Evolutionary conservation across 768 basidiomycete species (phyloP).

Genomic region (Boletus pseudo-olivaceus): DNA sequence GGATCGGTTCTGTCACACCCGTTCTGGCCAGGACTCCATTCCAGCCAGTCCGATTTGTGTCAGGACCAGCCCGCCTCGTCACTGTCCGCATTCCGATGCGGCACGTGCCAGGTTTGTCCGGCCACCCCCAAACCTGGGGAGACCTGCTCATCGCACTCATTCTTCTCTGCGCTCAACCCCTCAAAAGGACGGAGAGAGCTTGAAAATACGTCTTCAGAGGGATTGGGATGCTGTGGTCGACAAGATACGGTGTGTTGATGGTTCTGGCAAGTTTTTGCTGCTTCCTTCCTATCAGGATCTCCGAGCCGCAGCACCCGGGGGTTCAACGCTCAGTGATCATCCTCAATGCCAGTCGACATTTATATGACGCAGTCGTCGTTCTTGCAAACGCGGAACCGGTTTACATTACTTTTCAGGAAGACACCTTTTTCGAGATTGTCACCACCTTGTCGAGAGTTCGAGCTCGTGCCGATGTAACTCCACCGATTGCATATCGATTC

Average conservation of each 20-base stretch:
- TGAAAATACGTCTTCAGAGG: conserved; percentile 11
- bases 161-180: too few species aligned
- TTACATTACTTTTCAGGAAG: conserved; percentile 9
- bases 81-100: too few species aligned
- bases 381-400: conserved; percentile 8
- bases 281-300: conserved; percentile 21
- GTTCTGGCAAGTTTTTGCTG: conserved; percentile 21
- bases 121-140: too few species aligned
- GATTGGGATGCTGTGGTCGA: conserved; percentile 26
- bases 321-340: conserved; percentile 36
- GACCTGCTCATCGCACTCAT: too few species aligned
- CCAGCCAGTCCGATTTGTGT: too few species aligned
- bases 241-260: conserved; percentile 25
- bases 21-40: too few species aligned
- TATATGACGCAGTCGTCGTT: conserved; percentile 20
- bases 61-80: too few species aligned
- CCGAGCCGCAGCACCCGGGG: conserved; percentile 15
- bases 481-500: not conserved
- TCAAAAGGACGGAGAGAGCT: too few species aligned
- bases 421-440: conserved; percentile 3
- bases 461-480: not conserved
- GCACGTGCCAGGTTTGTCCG: too few species aligned
- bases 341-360: conserved; percentile 26
- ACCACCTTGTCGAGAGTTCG: conserved; percentile 3
- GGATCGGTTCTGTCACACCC: too few species aligned